These are phyloP conservation scores for Inga oerstediana DNA, from an alignment of 306 rosid species.

Conservation along the genomic window DNA sequence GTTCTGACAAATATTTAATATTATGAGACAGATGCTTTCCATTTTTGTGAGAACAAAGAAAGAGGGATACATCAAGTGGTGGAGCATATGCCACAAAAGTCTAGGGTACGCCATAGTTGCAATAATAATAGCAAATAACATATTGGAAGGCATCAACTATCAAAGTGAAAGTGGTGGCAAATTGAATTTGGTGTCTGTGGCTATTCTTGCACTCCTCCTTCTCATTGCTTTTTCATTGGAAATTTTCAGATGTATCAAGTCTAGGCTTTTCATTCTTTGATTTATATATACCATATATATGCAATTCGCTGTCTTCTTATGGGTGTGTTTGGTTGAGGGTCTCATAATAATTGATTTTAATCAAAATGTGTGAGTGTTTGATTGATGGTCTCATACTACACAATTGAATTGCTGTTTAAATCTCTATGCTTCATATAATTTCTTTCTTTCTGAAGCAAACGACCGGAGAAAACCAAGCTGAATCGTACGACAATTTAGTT, in stretches of 20 bases:
- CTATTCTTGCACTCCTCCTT: conserved; percentile 41
- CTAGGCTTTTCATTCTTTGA: conserved; percentile 5
- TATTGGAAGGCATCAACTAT: conserved; percentile 46
- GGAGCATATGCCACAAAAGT: conserved; percentile 32
- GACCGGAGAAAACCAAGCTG: no score
- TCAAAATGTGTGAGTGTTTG: no score
- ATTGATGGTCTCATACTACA: no score
- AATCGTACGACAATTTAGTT: no score
- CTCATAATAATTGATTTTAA: no score
- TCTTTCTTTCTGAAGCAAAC: conserved; percentile 40
- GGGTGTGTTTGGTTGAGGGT: neutral
- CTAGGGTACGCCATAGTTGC: conserved; percentile 39
- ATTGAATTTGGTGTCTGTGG: conserved; percentile 52
- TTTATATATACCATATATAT: neutral
- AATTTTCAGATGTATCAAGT: conserved; percentile 35
- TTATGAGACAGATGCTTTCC: conserved; percentile 46
- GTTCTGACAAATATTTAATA: conserved; percentile 8
- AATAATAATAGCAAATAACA: conserved; percentile 40
- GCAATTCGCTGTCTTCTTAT: neutral
- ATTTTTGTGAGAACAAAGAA: conserved; percentile 37
- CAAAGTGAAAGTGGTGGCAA: conserved; percentile 34
- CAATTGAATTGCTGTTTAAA: neutral
- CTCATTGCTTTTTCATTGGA: conserved; percentile 42
- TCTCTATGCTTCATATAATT: conserved; percentile 43
- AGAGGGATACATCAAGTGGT: conserved; percentile 38